Percentiles rank a stretch among this genome's conserved stretches.
These are phyloP conservation scores for Postia placenta DNA, from an alignment of 768 basidiomycete species.

Conservation along the genomic window DNA sequence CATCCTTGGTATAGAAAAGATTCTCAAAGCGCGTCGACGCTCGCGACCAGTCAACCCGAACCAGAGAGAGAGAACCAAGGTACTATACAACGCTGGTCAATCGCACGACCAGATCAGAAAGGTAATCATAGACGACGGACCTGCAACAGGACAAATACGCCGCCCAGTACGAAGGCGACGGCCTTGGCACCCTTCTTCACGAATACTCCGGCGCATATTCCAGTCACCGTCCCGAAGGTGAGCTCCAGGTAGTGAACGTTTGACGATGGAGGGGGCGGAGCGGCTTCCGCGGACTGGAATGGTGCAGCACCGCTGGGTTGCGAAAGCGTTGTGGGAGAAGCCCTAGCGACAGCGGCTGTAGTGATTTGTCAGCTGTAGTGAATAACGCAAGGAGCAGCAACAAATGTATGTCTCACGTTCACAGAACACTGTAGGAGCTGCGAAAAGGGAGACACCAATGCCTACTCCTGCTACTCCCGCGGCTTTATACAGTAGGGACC, in stretches of 20 bases:
- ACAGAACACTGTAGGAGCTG: constrained; percentile 37
- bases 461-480: constrained; percentile 36
- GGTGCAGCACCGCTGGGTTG: constrained; percentile 2
- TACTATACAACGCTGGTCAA: constrained; percentile 47
- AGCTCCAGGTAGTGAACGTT: constrained; percentile 77
- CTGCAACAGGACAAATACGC: constrained; percentile 86
- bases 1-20: constrained; percentile 60
- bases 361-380: constrained; percentile 1
- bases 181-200: constrained; percentile 90
- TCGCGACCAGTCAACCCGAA: constrained; percentile 78
- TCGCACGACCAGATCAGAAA: neutral
- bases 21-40: constrained; percentile 65
- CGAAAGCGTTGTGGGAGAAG: neutral
- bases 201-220: constrained; percentile 88
- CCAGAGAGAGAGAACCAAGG: constrained; percentile 61
- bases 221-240: constrained; percentile 82
- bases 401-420: constrained; percentile 37
- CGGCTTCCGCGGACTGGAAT: constrained; percentile 5
- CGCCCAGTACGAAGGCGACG: constrained; percentile 82
- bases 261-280: constrained; percentile 55
- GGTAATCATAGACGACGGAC: constrained; percentile 40
- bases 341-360: neutral
- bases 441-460: constrained; percentile 36
- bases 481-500: constrained; percentile 18
- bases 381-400: neutral